phyloP scores from a whole-genome alignment of 202 grass and related monocot species.

The Eragrostis tef region DNA sequence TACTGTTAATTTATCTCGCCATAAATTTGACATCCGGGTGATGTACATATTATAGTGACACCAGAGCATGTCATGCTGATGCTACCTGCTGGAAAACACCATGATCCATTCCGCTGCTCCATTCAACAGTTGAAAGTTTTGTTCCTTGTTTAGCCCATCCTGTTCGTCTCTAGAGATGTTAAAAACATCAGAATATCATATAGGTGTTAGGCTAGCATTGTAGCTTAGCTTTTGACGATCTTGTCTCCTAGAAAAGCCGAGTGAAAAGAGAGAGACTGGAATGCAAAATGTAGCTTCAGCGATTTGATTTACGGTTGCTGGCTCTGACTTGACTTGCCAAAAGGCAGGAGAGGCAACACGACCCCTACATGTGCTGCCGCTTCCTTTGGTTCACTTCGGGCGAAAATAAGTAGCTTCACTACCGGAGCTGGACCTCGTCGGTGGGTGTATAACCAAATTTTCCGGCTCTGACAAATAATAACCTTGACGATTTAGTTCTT shows the following conservation, averaged over 20 bases:
- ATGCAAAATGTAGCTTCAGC: background rate
- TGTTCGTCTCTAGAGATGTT: background rate
- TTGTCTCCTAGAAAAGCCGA: background rate
- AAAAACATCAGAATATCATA: background rate
- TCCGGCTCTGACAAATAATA: background rate
- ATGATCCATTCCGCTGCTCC: background rate
- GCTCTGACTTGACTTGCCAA: background rate
- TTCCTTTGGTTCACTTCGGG: background rate
- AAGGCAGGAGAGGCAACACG: background rate
- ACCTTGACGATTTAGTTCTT: background rate
- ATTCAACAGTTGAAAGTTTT: background rate
- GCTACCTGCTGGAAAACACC: too few species aligned
- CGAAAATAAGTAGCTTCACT: background rate
- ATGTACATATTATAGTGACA: constrained; percentile 44
- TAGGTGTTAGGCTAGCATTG: background rate
- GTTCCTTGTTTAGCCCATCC: background rate
- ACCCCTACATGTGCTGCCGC: background rate
- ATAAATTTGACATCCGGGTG: constrained; percentile 1
- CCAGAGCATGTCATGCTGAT: constrained; percentile 28
- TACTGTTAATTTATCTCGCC: too few species aligned
- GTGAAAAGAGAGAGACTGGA: background rate
- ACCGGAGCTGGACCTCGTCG: background rate
- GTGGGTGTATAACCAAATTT: background rate
- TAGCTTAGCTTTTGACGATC: background rate
- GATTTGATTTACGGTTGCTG: background rate